Base-by-base conservation (phyloP, 768 basidiomycete species). In the Daedaleopsis sinensis region DNA sequence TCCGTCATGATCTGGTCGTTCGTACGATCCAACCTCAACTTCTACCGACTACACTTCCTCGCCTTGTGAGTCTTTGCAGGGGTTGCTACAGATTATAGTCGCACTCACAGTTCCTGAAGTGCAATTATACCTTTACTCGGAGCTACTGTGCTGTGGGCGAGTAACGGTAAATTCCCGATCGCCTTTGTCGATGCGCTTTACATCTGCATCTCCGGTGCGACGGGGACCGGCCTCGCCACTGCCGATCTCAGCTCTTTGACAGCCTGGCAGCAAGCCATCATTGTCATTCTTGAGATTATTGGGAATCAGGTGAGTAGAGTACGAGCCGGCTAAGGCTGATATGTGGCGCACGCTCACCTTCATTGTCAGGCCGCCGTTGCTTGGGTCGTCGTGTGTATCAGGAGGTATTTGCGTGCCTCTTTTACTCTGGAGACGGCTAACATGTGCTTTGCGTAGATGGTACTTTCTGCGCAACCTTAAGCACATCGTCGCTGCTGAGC, bases 121-220 rank as follows among this genome's bases (percentile, higher is more conserved):
- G 68, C 65, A 12, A 39, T 76, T 35, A 52, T 73, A 1, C 82
- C 83, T 2, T 67, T 83, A 32, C 59, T 83, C 57, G 67, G 71
- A 5, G 72, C 78, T 15, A 75, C 70, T 38, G 76, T 86, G 61
- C 76, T 84, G 55, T 82, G 77, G 65, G 81, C 74, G 1, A 73
- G 70, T 51, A 81, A 80, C 52, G 80, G 75, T 3, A 49, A 64
- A 38, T 75, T 73, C 59, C 61, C 68, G 6, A 67, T 80, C 35
- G 51, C 56, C 11, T 80, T 72, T 59, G 67, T 76, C 57, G 79
- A 81, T 52, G 66, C 71, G 2, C 65, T 80, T n/a, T 81, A 76
- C 66, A 65, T 76, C 48, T 75, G 70, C 52, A 67, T 75, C 32
- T 74, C 73, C 47, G 73, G 73, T 27, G 73, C 76, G 42, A 79